Conservation (phyloP, 192 early-diverging fungal species). For the Umbelopsis isabellina region DNA sequence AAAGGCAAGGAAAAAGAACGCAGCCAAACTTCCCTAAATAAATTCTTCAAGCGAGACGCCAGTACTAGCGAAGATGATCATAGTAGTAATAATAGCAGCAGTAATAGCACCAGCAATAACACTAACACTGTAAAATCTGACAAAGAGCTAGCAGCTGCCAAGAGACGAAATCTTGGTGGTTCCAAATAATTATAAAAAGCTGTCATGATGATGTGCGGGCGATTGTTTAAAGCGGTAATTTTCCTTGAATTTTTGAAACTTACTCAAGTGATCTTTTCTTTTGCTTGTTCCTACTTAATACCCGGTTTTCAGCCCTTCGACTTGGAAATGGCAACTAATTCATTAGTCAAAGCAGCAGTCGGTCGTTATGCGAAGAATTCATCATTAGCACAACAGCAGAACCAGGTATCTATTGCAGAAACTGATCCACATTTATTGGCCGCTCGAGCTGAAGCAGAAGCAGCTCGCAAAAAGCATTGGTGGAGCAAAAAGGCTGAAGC, state of each 20-base stretch:
- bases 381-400: not conserved
- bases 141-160: not conserved
- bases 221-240: not conserved
- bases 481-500: conserved; percentile 25
- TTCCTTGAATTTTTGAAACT: not conserved
- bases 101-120: not conserved
- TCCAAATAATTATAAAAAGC: not conserved
- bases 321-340: not conserved
- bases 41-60: not conserved
- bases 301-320: not conserved
- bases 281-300: not conserved
- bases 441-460: conserved; percentile 28
- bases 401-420: conserved; percentile 2
- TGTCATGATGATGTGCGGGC: conserved; percentile 1
- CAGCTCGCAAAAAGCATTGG: conserved; percentile 15
- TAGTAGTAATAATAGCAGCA: not conserved
- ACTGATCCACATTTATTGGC: conserved; percentile 31
- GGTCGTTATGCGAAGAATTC: not conserved
- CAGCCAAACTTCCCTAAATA: not conserved
- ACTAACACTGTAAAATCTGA: not conserved
- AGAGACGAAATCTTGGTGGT: not conserved
- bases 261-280: not conserved
- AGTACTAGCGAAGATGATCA: too few species aligned
- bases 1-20: not conserved
- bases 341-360: not conserved